Evolutionary conservation across 1,139 yeast species (phyloP).

Genomic region (Candida smagusa): DNA sequence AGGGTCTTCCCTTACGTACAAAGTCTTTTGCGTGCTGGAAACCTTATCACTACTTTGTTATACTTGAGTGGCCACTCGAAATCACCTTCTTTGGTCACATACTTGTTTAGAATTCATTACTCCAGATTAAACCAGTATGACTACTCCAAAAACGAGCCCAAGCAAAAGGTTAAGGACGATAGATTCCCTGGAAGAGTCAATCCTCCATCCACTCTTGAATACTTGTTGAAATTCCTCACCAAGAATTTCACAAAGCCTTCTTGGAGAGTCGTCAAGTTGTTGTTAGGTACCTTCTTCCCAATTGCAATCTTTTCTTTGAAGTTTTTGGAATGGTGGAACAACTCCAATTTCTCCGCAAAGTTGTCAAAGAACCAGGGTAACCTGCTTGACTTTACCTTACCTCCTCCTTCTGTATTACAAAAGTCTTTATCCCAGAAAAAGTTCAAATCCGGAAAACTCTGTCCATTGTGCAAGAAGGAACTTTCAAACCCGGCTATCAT

Average conservation of each 20-base stretch:
- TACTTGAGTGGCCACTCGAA: conserved; percentile 68
- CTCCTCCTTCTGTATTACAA: conserved; percentile 45
- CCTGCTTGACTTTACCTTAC: conserved; percentile 48
- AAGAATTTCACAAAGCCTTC: conserved; percentile 37
- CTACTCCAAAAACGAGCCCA: conserved; percentile 47
- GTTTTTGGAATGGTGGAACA: conserved; percentile 94
- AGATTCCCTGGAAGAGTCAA: conserved; percentile 31
- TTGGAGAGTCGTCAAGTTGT: conserved; percentile 33
- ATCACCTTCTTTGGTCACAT: conserved; percentile 64
- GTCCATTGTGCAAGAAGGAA: conserved; percentile 70
- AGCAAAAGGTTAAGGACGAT: conserved; percentile 10
- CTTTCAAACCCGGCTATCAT: conserved; percentile 80
- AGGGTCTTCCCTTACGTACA: conserved; percentile 60
- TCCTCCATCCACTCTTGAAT: conserved; percentile 55
- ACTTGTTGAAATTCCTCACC: conserved; percentile 28
- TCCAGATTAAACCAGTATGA: conserved; percentile 67
- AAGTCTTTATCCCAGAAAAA: conserved; percentile 14
- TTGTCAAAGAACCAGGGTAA: conserved; percentile 53
- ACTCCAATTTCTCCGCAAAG: conserved; percentile 69
- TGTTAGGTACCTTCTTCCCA: conserved; percentile 64
- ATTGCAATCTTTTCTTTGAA: conserved; percentile 79
- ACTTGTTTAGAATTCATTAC: conserved; percentile 61
- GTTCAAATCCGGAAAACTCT: conserved; percentile 37
- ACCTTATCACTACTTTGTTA: conserved; percentile 59
- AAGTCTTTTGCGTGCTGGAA: conserved; percentile 44